Evolutionary conservation across 768 basidiomycete genomes (phyloP).

Genomic region (Suillus subluteus): DNA sequence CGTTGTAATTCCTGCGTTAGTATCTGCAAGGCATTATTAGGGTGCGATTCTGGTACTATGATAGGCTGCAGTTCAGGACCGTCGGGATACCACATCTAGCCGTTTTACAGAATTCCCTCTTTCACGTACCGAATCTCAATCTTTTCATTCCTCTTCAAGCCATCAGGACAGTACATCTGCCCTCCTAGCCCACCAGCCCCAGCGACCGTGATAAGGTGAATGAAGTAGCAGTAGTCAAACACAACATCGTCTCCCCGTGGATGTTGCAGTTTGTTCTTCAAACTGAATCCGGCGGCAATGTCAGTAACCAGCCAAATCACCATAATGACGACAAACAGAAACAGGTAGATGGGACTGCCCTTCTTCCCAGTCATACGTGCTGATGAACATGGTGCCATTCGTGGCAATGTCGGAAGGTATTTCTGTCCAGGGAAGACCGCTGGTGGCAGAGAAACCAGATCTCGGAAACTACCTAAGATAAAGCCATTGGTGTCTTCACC

Average conservation of each 20-base stretch:
- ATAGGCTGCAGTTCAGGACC: background rate
- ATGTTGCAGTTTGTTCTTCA: background rate
- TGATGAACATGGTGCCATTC: background rate
- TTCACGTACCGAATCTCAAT: background rate
- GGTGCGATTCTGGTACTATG: background rate
- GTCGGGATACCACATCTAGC: background rate
- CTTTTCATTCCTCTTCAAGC: slow-evolving; percentile 7
- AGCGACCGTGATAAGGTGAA: slow-evolving; percentile 6
- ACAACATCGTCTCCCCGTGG: background rate
- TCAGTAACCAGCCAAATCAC: slow-evolving; percentile 1
- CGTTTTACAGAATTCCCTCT: background rate
- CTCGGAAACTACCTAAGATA: slow-evolving; percentile 5
- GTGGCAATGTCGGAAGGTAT: background rate
- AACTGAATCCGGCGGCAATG: slow-evolving; percentile 2
- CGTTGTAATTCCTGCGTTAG: background rate
- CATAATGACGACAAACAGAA: slow-evolving; percentile 3
- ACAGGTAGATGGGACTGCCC: slow-evolving; percentile 1
- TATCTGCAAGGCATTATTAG: background rate
- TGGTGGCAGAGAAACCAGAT: background rate
- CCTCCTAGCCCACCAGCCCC: background rate
- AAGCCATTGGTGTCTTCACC: background rate
- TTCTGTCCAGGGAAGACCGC: slow-evolving; percentile 5
- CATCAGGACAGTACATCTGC: background rate
- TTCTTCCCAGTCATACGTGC: background rate
- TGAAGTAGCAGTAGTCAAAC: background rate